Percentiles rank a stretch among this genome's conserved stretches.
Evolutionary conservation across 495 filamentous ascomycete species (phyloP).

Genomic region (Ramalina intermedia): DNA sequence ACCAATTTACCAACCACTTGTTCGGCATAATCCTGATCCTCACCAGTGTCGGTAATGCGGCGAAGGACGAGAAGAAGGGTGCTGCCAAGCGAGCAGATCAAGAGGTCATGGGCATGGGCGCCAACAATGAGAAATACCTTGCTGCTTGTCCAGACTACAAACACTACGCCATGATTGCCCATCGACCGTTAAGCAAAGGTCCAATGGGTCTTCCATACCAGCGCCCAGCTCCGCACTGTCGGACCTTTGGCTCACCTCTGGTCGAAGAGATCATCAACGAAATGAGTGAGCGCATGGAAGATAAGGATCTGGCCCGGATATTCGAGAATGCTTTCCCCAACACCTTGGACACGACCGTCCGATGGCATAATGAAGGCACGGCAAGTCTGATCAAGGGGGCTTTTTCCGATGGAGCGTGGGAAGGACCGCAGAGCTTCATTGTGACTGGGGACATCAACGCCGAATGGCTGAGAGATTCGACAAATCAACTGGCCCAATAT

Average conservation of each 20-base stretch:
- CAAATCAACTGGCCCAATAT: constrained; percentile 87
- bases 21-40: constrained; percentile 1
- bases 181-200: constrained; percentile 63
- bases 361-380: constrained; percentile 50
- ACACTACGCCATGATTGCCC: constrained; percentile 29
- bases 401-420: constrained; percentile 42
- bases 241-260: constrained; percentile 71
- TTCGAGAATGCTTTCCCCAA: constrained; percentile 98
- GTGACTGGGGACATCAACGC: constrained; percentile 99
- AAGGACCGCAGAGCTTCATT: constrained; percentile 80
- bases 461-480: constrained; percentile 95
- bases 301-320: constrained; percentile 78
- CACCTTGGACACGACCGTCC: constrained; percentile 83
- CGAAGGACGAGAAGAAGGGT: neutral
- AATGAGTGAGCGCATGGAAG: constrained; percentile 61
- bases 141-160: constrained; percentile 37
- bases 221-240: constrained; percentile 62
- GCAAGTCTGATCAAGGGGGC: constrained; percentile 22
- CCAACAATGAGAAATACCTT: constrained; percentile 14
- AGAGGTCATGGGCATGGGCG: constrained; percentile 9
- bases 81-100: constrained; percentile 4
- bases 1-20: neutral
- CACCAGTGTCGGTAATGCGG: neutral
- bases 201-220: constrained; percentile 78
- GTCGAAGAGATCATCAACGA: constrained; percentile 83